Conservation (phyloP, 306 rosid species). For the Malus orientalis region DNA sequence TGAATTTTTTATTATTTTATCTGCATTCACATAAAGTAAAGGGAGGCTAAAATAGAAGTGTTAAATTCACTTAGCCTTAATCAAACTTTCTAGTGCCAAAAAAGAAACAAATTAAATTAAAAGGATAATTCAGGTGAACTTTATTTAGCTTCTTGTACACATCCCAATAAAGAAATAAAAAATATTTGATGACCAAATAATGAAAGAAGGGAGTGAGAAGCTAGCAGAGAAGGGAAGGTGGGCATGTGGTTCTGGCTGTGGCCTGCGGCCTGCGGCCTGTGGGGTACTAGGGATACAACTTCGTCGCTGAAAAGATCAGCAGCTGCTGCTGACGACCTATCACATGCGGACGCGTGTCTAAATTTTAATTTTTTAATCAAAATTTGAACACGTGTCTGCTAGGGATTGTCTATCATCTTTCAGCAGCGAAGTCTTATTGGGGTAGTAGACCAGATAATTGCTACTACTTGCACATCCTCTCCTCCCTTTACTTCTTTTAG, state of each 20-base stretch:
- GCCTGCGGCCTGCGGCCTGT: not conserved
- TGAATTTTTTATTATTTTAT: too few relatives aligned
- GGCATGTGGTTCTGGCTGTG: not conserved
- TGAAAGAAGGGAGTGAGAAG: not conserved
- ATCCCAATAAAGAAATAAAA: not conserved
- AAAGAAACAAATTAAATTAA: not conserved
- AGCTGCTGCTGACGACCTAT: too few relatives aligned
- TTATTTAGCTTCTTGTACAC: conserved; percentile 7
- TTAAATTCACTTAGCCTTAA: not conserved
- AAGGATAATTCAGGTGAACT: not conserved
- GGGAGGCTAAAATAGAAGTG: too few relatives aligned
- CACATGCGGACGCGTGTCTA: too few relatives aligned
- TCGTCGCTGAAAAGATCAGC: too few relatives aligned
- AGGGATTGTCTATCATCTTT: too few relatives aligned
- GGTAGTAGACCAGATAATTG: not conserved
- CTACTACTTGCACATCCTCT: not conserved
- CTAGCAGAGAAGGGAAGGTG: not conserved
- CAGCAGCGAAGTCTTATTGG: too few relatives aligned
- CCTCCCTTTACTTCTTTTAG: conserved; percentile 9
- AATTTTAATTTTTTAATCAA: too few relatives aligned
- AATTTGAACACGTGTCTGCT: too few relatives aligned
- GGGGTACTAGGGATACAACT: not conserved
- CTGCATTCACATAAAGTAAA: too few relatives aligned
- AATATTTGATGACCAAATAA: not conserved
- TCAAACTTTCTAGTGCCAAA: not conserved